A percentile compares a stretch with the other conserved stretches of the same genome.
Evolutionary conservation across 1,284 basidiomycete genomes (phyloP).

Genomic region (Cutaneotrichosporon arboriforme): DNA sequence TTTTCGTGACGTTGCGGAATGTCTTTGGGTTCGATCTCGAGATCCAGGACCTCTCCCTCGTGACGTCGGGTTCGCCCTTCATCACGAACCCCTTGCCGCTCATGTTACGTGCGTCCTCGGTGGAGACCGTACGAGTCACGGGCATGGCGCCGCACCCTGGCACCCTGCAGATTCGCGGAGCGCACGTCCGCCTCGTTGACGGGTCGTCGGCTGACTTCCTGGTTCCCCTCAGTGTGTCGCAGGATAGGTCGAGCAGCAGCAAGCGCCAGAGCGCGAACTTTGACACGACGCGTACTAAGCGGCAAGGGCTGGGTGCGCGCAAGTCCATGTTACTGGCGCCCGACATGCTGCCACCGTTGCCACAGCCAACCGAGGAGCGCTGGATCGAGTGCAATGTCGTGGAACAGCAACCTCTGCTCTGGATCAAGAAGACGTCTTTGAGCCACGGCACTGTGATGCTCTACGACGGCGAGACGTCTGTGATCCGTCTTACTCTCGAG

Average conservation of each 20-base stretch:
- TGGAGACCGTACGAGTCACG: constrained; percentile 66
- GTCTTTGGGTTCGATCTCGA: constrained; percentile 87
- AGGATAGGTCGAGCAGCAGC: constrained; percentile 57
- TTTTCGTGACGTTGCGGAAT: constrained; percentile 79
- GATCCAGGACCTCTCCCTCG: constrained; percentile 69
- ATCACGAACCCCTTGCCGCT: constrained; percentile 59
- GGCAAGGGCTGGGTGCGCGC: constrained; percentile 32
- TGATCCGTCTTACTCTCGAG: constrained; percentile 74
- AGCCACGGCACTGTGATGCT: constrained; percentile 88
- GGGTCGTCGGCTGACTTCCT: constrained; percentile 67
- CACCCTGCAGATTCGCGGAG: constrained; percentile 66
- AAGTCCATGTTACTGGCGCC: constrained; percentile 4
- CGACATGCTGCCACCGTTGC: constrained; percentile 1
- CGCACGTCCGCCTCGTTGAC: constrained; percentile 67
- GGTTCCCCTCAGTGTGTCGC: constrained; percentile 66
- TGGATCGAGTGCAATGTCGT: constrained; percentile 56
- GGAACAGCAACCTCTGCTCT: constrained; percentile 75
- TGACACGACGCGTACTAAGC: constrained; percentile 46
- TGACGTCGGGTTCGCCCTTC: constrained; percentile 78
- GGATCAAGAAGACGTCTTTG: constrained; percentile 77
- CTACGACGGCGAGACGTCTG: constrained; percentile 73
- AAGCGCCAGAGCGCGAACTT: constrained; percentile 52
- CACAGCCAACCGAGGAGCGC: constrained; percentile 2
- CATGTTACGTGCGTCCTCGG: constrained; percentile 65
- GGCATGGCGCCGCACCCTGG: constrained; percentile 66